Conservation (phyloP, 768 basidiomycete genomes). For the Collybiopsis luxurians region DNA sequence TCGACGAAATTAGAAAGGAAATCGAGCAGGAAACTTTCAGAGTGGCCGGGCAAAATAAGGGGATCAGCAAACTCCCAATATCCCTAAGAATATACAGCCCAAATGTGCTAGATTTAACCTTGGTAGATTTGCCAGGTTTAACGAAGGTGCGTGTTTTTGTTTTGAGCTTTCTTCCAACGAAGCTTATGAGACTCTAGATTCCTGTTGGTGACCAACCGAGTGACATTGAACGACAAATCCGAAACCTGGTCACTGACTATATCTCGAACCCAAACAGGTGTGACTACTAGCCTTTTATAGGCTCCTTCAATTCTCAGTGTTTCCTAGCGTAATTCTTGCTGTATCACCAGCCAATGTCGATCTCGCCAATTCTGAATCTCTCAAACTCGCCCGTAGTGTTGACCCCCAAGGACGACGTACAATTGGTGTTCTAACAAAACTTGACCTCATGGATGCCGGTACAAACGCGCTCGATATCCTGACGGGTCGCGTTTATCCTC, state of each 20-base stretch:
- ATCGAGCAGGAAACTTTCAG: slow-evolving; percentile 98
- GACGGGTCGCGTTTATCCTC: slow-evolving; percentile 94
- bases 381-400: slow-evolving; percentile 93
- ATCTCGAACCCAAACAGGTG: slow-evolving; percentile 96
- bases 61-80: slow-evolving; percentile 94
- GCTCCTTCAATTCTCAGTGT: neutral
- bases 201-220: slow-evolving; percentile 97
- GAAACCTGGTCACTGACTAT: slow-evolving; percentile 91
- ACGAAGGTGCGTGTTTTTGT: slow-evolving; percentile 71
- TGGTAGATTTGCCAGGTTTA: slow-evolving; percentile 95
- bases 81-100: slow-evolving; percentile 95
- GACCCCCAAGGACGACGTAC: slow-evolving; percentile 96
- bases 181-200: slow-evolving; percentile 48
- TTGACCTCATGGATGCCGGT: slow-evolving; percentile 99
- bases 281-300: slow-evolving; percentile 14
- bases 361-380: slow-evolving; percentile 96
- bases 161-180: neutral
- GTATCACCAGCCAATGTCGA: slow-evolving; percentile 98
- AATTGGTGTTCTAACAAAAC: slow-evolving; percentile 94
- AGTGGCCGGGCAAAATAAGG: slow-evolving; percentile 98
- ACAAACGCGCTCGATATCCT: slow-evolving; percentile 97
- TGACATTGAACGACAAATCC: slow-evolving; percentile 96
- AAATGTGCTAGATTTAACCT: slow-evolving; percentile 89
- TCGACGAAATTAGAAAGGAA: slow-evolving; percentile 89
- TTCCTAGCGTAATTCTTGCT: slow-evolving; percentile 83